Base-by-base conservation (phyloP, 345 rosid species). In the Diplotaxis tenuifolia region DNA sequence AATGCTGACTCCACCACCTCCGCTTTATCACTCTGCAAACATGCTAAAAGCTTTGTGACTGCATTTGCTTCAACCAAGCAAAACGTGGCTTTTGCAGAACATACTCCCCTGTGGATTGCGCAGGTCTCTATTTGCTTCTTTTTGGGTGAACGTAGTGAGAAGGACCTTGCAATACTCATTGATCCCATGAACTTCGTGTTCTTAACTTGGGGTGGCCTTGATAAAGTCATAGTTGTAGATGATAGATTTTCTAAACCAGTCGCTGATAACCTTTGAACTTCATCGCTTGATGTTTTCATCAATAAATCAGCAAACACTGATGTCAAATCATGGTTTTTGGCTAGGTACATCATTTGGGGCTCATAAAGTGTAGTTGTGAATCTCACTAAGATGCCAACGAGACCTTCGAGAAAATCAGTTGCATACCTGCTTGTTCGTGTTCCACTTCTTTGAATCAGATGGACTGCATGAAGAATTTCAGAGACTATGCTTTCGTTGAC, bases 41-140 rank as follows among this genome's bases (percentile, higher is more conserved):
- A 91, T 29, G 87, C 81, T 68, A 93, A 34, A 71, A 93, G 82
- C 81, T 83, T 82, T 76, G 89, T 86, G 60, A 91, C 88, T 22
- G 90, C 93, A 56, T 86, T 89, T 38, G 93, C 95, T n/a, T 91
- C 91, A 14, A 94, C 81, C 77, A 94, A 81, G 81, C 97, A 91
- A 77, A 94, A 94, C 19, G 97, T 91, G 68, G 69, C 78, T 74
- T 86, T 82, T 16, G 96, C 83, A 72, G 98, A 94, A 66, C 96
- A 94, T 14, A 77, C 82, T 7, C 98, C 98, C 75, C 85, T 81
- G 81, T 94, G 98, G 66, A 94, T 84, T 12, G 84, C 87, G 49
- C 98, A 94, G 2, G 68, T 21, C 19, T 78, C 79, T 49, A 63
- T 14, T 25, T 31, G 82, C 75, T 56, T 83, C 77, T 68, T 88